These are phyloP conservation scores for Rubroboletus pulcherrimus DNA, from an alignment of 768 basidiomycete species.

Conservation along the genomic window DNA sequence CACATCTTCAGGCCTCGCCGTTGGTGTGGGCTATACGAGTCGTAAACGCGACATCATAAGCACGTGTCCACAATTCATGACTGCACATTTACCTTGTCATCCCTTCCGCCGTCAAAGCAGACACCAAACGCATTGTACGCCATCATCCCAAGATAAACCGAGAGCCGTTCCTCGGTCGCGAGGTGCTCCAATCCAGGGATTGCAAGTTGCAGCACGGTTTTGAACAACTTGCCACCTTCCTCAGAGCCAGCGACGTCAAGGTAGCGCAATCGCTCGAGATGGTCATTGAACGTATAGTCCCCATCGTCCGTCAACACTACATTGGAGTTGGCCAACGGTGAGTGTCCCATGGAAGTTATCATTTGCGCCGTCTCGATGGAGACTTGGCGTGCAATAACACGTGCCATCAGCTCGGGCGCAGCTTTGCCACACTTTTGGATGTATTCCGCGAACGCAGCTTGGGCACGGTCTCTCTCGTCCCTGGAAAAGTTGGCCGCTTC, in stretches of 20 bases:
- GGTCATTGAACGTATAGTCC: slow-evolving; percentile 68
- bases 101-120: slow-evolving; percentile 59
- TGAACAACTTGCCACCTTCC: slow-evolving; percentile 49
- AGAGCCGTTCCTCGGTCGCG: slow-evolving; percentile 59
- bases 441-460: slow-evolving; percentile 54
- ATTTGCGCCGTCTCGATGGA: slow-evolving; percentile 60
- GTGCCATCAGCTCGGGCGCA: slow-evolving; percentile 57
- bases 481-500: slow-evolving; percentile 31
- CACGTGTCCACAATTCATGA: neutral
- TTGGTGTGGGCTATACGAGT: slow-evolving; percentile 44
- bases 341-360: slow-evolving; percentile 26
- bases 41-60: neutral
- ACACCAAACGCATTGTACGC: slow-evolving; percentile 77
- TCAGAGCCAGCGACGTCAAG: slow-evolving; percentile 49
- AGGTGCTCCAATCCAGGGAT: slow-evolving; percentile 73
- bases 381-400: slow-evolving; percentile 72
- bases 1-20: slow-evolving; percentile 59
- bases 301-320: slow-evolving; percentile 37
- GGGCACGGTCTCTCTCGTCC: slow-evolving; percentile 53
- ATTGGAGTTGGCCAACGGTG: slow-evolving; percentile 10
- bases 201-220: slow-evolving; percentile 53
- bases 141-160: slow-evolving; percentile 64
- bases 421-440: slow-evolving; percentile 46
- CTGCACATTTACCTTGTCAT: slow-evolving; percentile 55
- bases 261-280: slow-evolving; percentile 71